These are phyloP conservation scores for Diaporthe longicolla DNA, from an alignment of 2,329 filamentous ascomycete genomes.

Conservation along the genomic window DNA sequence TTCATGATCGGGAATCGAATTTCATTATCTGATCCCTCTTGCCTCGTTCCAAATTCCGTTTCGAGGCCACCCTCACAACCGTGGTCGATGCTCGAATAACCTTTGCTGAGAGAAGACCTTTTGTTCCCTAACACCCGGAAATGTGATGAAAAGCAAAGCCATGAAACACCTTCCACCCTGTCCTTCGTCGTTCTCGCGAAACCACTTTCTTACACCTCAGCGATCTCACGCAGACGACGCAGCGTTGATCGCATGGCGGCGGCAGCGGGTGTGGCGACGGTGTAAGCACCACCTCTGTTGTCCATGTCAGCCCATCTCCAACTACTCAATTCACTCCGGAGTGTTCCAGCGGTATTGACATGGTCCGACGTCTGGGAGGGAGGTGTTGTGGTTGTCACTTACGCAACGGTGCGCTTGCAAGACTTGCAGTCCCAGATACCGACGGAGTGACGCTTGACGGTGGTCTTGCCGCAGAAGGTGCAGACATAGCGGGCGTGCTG, in stretches of 20 bases:
- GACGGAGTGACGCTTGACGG: slow-evolving; percentile 89
- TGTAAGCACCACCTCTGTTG: slow-evolving; percentile 42
- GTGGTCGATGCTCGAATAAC: slow-evolving; percentile 42
- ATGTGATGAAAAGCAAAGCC: slow-evolving; percentile 44
- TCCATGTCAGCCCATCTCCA: slow-evolving; percentile 28
- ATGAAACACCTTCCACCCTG: slow-evolving; percentile 43
- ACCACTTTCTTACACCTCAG: slow-evolving; percentile 81
- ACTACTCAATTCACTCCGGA: neutral
- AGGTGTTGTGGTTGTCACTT: slow-evolving; percentile 64
- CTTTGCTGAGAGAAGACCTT: slow-evolving; percentile 42
- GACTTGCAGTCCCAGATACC: slow-evolving; percentile 93
- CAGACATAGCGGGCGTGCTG: slow-evolving; percentile 98
- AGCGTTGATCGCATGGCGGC: slow-evolving; percentile 96
- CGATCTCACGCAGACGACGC: slow-evolving; percentile 96
- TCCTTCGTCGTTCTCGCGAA: slow-evolving; percentile 44
- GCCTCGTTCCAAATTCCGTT: slow-evolving; percentile 44
- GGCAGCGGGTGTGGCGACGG: slow-evolving; percentile 80
- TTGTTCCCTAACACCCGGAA: slow-evolving; percentile 44
- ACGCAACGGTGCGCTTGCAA: slow-evolving; percentile 80
- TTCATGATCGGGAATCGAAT: slow-evolving; percentile 43
- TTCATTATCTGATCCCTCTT: slow-evolving; percentile 40
- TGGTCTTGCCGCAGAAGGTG: slow-evolving; percentile 98
- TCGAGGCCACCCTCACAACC: slow-evolving; percentile 48
- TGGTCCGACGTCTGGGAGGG: neutral
- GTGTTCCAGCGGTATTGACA: neutral